A percentile compares a stretch with the other conserved stretches of the same genome.
phyloP scores from a whole-genome alignment of 2,329 filamentous ascomycete genomes.

The Neobulgaria alba region DNA sequence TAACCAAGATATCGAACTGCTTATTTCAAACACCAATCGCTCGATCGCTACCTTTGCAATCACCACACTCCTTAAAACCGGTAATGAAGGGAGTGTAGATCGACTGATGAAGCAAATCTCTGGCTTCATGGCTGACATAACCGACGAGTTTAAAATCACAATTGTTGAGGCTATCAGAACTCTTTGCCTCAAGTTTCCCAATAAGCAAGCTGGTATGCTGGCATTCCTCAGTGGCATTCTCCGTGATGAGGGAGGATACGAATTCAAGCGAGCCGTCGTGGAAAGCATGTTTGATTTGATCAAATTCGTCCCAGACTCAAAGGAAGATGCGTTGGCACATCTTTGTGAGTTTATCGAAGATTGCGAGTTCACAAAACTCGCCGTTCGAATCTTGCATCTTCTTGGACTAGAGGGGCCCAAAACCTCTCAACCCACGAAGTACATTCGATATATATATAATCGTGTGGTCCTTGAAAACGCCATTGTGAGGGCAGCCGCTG shows the following conservation, averaged over 20 bases:
- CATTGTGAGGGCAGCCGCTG: constrained; percentile 87
- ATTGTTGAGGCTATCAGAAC: constrained; percentile 98
- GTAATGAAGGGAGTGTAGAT: constrained; percentile 94
- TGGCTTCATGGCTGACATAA: constrained; percentile 97
- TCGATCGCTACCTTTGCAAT: constrained; percentile 98
- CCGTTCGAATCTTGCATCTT: constrained; percentile 88
- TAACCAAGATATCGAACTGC: constrained; percentile 93
- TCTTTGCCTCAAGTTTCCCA: constrained; percentile 93
- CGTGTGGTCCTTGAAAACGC: constrained; percentile 95
- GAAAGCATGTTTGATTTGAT: constrained; percentile 99
- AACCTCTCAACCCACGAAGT: constrained; percentile 93
- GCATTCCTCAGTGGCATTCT: constrained; percentile 95
- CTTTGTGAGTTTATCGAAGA: constrained; percentile 99
- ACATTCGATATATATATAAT: constrained; percentile 99
- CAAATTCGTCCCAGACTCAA: constrained; percentile 91
- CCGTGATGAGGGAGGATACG: constrained; percentile 92
- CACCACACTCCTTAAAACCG: constrained; percentile 94
- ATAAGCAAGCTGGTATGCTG: constrained; percentile 96
- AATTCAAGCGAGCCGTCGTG: constrained; percentile 95
- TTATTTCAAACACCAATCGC: constrained; percentile 94
- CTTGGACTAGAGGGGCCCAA: constrained; percentile 92
- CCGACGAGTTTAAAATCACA: constrained; percentile 99
- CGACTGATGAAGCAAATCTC: constrained; percentile 98
- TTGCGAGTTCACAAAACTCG: constrained; percentile 97
- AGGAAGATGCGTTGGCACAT: constrained; percentile 77